Evolutionary conservation across 352 stramenopile species (phyloP).

Genomic region (Phytophthora europaea): DNA sequence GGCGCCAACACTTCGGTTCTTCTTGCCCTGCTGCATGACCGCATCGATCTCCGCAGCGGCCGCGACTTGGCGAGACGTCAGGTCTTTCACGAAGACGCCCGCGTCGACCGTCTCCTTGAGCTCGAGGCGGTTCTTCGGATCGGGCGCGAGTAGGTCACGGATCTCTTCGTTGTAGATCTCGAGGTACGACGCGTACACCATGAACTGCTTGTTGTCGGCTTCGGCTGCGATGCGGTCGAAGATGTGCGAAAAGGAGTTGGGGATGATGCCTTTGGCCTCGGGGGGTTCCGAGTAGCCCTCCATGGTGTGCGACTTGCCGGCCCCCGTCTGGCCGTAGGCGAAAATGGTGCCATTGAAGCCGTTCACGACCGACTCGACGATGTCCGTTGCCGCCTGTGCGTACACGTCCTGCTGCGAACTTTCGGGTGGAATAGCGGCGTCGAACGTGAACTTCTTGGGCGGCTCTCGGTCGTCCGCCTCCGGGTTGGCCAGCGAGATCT

Average conservation of each 20-base stretch:
- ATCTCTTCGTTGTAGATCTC: slow-evolving; percentile 99
- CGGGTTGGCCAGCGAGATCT: slow-evolving; percentile 91
- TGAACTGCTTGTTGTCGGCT: slow-evolving; percentile 89
- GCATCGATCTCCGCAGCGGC: slow-evolving; percentile 92
- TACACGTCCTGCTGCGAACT: slow-evolving; percentile 94
- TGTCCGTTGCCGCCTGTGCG: slow-evolving; percentile 88
- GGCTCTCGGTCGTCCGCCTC: slow-evolving; percentile 78
- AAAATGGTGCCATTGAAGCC: slow-evolving; percentile 98
- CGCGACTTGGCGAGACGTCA: slow-evolving; percentile 88
- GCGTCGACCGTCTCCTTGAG: slow-evolving; percentile 95
- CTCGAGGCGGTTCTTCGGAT: slow-evolving; percentile 91
- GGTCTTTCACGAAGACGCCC: slow-evolving; percentile 97
- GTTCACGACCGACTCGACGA: slow-evolving; percentile 94
- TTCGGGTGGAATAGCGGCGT: slow-evolving; percentile 91
- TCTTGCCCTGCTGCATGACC: slow-evolving; percentile 94
- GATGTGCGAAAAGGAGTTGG: slow-evolving; percentile 97
- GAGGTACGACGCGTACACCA: slow-evolving; percentile 96
- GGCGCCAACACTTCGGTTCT: slow-evolving; percentile 93
- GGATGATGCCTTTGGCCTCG: slow-evolving; percentile 95
- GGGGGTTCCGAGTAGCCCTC: slow-evolving; percentile 91
- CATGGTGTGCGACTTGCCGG: slow-evolving; percentile 93
- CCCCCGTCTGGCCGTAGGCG: slow-evolving; percentile 93
- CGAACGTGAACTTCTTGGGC: slow-evolving; percentile 96
- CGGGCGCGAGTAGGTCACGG: slow-evolving; percentile 92
- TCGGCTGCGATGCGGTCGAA: slow-evolving; percentile 93